These are phyloP conservation scores for Solanum ahanhuiri DNA, from an alignment of 257 asterid genomes.

Conservation along the genomic window DNA sequence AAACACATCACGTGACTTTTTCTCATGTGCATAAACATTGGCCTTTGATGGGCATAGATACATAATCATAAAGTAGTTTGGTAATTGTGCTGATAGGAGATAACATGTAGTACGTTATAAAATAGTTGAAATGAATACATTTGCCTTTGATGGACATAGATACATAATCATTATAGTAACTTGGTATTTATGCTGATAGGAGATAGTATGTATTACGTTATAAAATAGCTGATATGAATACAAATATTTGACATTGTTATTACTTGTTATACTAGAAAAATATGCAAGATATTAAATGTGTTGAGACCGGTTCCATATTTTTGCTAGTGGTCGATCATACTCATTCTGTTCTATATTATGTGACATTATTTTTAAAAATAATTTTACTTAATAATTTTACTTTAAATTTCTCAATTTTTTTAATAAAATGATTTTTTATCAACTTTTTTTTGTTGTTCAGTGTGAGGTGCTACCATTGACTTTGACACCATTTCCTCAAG, in stretches of 20 bases:
- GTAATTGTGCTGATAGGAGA: neutral
- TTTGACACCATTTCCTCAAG: constrained; percentile 6
- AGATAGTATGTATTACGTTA: neutral
- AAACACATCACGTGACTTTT: neutral
- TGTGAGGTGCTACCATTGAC: constrained; percentile 13
- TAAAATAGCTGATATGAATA: neutral
- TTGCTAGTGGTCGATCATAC: neutral
- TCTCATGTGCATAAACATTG: neutral
- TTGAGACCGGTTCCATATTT: neutral
- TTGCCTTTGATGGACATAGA: neutral
- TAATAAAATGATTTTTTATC: neutral
- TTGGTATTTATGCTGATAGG: neutral
- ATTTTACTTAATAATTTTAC: neutral
- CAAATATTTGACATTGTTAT: neutral
- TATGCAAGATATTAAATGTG: neutral
- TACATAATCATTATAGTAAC: neutral
- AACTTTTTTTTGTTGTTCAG: neutral
- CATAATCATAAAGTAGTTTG: neutral
- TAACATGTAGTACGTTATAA: neutral
- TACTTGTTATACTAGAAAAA: neutral
- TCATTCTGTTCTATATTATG: neutral
- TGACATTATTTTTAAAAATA: neutral
- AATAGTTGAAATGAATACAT: neutral
- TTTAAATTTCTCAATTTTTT: neutral
- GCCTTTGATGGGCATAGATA: neutral